Evolutionary conservation across 495 filamentous ascomycete species (phyloP).

Genomic region (Lichina pygmaea): DNA sequence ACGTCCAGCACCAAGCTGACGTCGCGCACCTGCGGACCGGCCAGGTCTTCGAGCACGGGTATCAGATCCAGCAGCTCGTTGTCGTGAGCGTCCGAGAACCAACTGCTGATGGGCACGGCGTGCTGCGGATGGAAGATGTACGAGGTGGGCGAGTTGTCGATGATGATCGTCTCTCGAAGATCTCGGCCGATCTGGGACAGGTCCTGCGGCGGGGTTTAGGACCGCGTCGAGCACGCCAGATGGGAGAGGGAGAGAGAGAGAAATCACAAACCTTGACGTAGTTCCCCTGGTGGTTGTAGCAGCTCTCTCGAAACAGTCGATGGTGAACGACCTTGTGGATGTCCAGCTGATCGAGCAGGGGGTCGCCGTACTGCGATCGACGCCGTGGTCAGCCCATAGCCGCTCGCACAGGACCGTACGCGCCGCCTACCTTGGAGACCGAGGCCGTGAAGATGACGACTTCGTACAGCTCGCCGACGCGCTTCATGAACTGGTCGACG

Average conservation of each 20-base stretch:
- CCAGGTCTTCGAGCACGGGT: conserved; percentile 93
- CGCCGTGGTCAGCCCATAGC: neutral
- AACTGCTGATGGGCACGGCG: conserved; percentile 97
- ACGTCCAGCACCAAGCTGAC: conserved; percentile 96
- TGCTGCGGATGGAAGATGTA: conserved; percentile 99
- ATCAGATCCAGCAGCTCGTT: conserved; percentile 97
- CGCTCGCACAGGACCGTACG: conserved; percentile 3
- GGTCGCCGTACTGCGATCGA: conserved; percentile 65
- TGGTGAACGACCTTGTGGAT: conserved; percentile 95
- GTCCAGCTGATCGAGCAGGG: conserved; percentile 84
- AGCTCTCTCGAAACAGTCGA: conserved; percentile 88
- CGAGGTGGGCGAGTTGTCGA: conserved; percentile 96
- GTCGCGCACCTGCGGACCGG: conserved; percentile 62
- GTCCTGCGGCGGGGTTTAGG: conserved; percentile 21
- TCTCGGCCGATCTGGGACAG: conserved; percentile 91
- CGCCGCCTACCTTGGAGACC: conserved; percentile 67
- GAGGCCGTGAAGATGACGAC: conserved; percentile 98
- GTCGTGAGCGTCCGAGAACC: conserved; percentile 99
- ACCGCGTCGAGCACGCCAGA: conserved; percentile 4
- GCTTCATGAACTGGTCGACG: conserved; percentile 96
- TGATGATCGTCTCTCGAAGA: conserved; percentile 94
- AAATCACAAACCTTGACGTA: conserved; percentile 54
- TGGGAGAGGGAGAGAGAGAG: neutral
- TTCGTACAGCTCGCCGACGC: conserved; percentile 91
- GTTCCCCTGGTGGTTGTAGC: conserved; percentile 97